These are phyloP conservation scores for Terfezia boudieri DNA, from an alignment of 495 filamentous ascomycete genomes.

Conservation along the genomic window DNA sequence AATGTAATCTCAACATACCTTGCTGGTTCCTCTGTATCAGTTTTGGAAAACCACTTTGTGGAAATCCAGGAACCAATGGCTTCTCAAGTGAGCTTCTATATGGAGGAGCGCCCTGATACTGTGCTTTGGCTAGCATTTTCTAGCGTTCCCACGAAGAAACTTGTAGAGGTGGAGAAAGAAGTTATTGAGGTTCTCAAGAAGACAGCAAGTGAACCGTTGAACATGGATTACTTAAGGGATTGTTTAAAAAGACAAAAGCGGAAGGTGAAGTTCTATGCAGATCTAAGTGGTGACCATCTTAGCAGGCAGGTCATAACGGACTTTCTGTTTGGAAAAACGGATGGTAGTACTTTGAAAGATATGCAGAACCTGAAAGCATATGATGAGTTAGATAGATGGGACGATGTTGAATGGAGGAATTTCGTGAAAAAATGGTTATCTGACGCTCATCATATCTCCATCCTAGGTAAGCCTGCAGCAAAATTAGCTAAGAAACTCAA, in stretches of 20 bases:
- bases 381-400: slow-evolving; percentile 57
- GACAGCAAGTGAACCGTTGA: slow-evolving; percentile 52
- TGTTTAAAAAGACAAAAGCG: slow-evolving; percentile 59
- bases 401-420: slow-evolving; percentile 54
- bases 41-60: slow-evolving; percentile 78
- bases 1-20: slow-evolving; percentile 63
- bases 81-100: slow-evolving; percentile 54
- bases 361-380: slow-evolving; percentile 48
- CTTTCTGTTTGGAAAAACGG: slow-evolving; percentile 69
- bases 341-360: slow-evolving; percentile 53
- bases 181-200: slow-evolving; percentile 68
- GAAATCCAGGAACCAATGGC: slow-evolving; percentile 72
- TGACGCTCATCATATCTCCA: slow-evolving; percentile 64
- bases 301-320: slow-evolving; percentile 67
- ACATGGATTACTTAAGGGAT: slow-evolving; percentile 74
- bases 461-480: slow-evolving; percentile 64
- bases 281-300: slow-evolving; percentile 52
- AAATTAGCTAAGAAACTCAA: slow-evolving; percentile 17
- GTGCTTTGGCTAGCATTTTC: slow-evolving; percentile 65
- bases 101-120: slow-evolving; percentile 54
- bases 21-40: slow-evolving; percentile 72
- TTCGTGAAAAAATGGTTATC: slow-evolving; percentile 69
- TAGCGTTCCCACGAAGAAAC: slow-evolving; percentile 66
- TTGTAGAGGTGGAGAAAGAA: slow-evolving; percentile 59
- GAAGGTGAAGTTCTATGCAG: slow-evolving; percentile 55